Base-by-base conservation (phyloP, 305 asterid genomes). In the Lippia alba region DNA sequence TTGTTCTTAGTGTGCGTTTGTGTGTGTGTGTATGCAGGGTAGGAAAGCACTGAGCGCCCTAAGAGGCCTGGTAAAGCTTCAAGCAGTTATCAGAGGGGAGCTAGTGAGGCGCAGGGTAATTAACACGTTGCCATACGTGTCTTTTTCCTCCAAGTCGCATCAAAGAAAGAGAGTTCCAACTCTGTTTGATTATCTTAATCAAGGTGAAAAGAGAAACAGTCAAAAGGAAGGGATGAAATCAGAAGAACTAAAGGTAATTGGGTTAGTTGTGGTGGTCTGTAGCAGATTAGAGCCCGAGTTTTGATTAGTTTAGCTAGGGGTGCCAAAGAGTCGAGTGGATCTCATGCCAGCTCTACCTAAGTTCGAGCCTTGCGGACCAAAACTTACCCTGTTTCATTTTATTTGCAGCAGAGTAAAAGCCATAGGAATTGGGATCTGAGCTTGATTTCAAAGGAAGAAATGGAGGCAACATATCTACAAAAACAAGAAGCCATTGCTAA, bases 81-180 rank as follows among this genome's bases (percentile, higher is more conserved):
- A 90, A 82, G 98, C 98, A 33, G 87, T 90, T 75, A 72, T 90
- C 45, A 84, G 98, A 49, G 96, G 96, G 0, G 92, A 88, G 83
- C 82, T 88, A 49, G 90, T 76, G 33, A 87, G 96, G 71, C 80
- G 83, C 18, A 80, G 79, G 32, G 70, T 84, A 33, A 66, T 71
- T 39, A 64, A 73, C 24, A 72, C 66, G 18, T 61, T 83, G 68
- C 65, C 79, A 56, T 51, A 61, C 30, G 53, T 78, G 76, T 56
- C 66, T 41, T 69, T 80, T 3, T 50, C 77, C 24, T 39, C 72
- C 6, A 78, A 76, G 66, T 17, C 77, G 16, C 67, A 41, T 20
- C 68, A 83, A 8, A 78, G 58, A 72, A 67, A 74, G 44, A 78
- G 81, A 69, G 84, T 76, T 70, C 86, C 86, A 6, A 64, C 81